These are phyloP conservation scores for Ogataea neopini DNA, from an alignment of 805 yeast species.

Conservation along the genomic window DNA sequence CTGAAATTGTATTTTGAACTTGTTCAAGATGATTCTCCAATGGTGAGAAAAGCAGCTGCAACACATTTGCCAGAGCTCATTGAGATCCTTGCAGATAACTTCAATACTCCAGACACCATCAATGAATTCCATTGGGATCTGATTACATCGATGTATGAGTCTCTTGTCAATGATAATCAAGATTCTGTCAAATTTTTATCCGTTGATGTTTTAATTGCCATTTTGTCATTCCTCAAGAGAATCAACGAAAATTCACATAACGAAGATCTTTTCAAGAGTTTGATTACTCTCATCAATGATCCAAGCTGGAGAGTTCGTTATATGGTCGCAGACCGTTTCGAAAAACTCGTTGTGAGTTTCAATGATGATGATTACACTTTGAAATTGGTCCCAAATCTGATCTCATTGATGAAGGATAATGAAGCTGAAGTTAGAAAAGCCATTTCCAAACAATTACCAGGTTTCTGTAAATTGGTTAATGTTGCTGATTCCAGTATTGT, in stretches of 20 bases:
- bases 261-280: conserved; percentile 60
- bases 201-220: conserved; percentile 83
- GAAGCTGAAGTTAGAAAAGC: conserved; percentile 98
- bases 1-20: conserved; percentile 68
- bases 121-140: conserved; percentile 71
- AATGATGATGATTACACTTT: conserved; percentile 56
- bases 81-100: conserved; percentile 45
- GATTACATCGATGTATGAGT: conserved; percentile 78
- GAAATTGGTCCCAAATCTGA: conserved; percentile 67
- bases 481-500: conserved; percentile 47
- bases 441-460: conserved; percentile 87
- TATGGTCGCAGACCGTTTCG: conserved; percentile 95
- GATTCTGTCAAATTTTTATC: conserved; percentile 92
- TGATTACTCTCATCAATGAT: conserved; percentile 76
- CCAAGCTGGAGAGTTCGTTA: conserved; percentile 98
- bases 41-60: conserved; percentile 97
- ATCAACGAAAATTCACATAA: conserved; percentile 59
- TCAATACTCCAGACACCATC: conserved; percentile 42
- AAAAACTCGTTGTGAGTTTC: conserved; percentile 66
- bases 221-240: conserved; percentile 65
- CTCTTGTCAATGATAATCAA: conserved; percentile 79
- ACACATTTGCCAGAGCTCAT: conserved; percentile 75
- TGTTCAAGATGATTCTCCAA: conserved; percentile 90
- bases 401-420: conserved; percentile 79
- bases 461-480: conserved; percentile 55